Evolutionary conservation across 257 asterid genomes (phyloP).

Genomic region (Nicotiana knightiana): DNA sequence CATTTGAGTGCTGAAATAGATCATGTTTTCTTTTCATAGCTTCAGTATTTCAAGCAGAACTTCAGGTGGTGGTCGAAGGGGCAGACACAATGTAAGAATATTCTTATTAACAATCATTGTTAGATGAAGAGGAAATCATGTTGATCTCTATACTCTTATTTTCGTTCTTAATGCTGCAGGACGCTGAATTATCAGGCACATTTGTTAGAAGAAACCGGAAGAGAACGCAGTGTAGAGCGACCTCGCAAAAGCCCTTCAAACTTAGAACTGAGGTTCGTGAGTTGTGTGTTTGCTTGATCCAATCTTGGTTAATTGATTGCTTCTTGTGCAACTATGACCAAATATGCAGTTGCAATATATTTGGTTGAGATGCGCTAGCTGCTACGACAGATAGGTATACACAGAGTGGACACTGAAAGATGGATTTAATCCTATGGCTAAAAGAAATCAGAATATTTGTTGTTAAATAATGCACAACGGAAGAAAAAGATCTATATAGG

Average conservation of each 20-base stretch:
- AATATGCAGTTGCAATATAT: background rate
- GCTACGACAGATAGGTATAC: background rate
- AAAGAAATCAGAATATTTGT: background rate
- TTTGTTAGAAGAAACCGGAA: conserved; percentile 43
- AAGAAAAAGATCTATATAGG: background rate
- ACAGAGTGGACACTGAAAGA: background rate
- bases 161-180: conserved; percentile 33
- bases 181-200: conserved; percentile 52
- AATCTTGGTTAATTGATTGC: background rate
- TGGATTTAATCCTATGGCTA: background rate
- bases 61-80: conserved; percentile 44
- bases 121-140: background rate
- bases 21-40: conserved; percentile 21
- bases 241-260: conserved; percentile 69
- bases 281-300: background rate
- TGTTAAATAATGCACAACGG: background rate
- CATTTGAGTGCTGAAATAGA: conserved; percentile 13
- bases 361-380: background rate
- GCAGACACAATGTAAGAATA: conserved; percentile 63
- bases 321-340: background rate
- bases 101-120: background rate
- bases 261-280: conserved; percentile 75
- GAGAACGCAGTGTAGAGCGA: conserved; percentile 47
- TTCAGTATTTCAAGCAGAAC: conserved; percentile 45
- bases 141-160: conserved; percentile 14